Conservation (phyloP, 768 basidiomycete species). For the Tremella yokohamensis region DNA sequence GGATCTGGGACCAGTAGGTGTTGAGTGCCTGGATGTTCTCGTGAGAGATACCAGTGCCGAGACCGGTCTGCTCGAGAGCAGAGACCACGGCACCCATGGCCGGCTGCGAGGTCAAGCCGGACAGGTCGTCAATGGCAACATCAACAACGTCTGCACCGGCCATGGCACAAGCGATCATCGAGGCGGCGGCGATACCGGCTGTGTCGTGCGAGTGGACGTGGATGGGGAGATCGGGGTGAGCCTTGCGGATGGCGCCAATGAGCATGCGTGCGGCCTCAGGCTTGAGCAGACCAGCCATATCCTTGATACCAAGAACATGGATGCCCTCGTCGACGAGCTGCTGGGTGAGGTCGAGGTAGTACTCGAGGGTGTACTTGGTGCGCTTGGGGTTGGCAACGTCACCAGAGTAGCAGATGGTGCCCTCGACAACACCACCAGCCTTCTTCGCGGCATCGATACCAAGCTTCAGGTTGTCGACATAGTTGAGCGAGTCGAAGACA, state of each 20-base stretch:
- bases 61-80: slow-evolving; percentile 87
- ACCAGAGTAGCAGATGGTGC: slow-evolving; percentile 96
- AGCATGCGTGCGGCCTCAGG: slow-evolving; percentile 91
- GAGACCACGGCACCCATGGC: slow-evolving; percentile 96
- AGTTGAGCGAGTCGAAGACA: slow-evolving; percentile 98
- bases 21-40: slow-evolving; percentile 97
- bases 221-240: slow-evolving; percentile 94
- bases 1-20: slow-evolving; percentile 96
- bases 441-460: slow-evolving; percentile 99
- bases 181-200: slow-evolving; percentile 95
- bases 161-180: slow-evolving; percentile 89
- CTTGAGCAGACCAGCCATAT: slow-evolving; percentile 96
- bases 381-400: slow-evolving; percentile 92
- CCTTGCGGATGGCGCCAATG: slow-evolving; percentile 88
- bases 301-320: slow-evolving; percentile 95
- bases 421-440: slow-evolving; percentile 96
- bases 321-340: slow-evolving; percentile 91
- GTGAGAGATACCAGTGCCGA: slow-evolving; percentile 94
- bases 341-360: slow-evolving; percentile 93
- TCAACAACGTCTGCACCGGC: slow-evolving; percentile 99
- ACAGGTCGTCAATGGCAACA: slow-evolving; percentile 99
- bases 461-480: slow-evolving; percentile 96
- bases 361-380: slow-evolving; percentile 93
- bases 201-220: slow-evolving; percentile 99
- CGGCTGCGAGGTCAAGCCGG: slow-evolving; percentile 94